A percentile compares a stretch with the other conserved stretches of the same genome.
Evolutionary conservation across 306 rosid species (phyloP).

Genomic region (Corylus avellana): DNA sequence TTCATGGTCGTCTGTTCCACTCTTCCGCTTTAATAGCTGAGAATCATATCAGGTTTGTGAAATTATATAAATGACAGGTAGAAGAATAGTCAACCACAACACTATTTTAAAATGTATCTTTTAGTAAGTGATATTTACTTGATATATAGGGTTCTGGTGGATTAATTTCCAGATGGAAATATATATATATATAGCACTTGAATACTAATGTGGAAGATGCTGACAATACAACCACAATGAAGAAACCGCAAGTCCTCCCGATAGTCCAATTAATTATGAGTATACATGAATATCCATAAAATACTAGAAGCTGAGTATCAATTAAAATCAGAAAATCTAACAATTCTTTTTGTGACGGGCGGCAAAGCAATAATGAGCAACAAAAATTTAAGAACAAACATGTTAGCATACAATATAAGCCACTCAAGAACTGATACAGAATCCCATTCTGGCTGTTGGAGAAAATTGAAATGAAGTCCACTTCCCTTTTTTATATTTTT

Average conservation of each 20-base stretch:
- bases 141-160: not conserved
- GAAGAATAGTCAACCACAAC: not conserved
- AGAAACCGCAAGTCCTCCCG: not conserved
- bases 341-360: not conserved
- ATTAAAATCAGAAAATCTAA: not conserved
- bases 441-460: not conserved
- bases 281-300: not conserved
- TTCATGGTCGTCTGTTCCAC: slow-evolving; percentile 42
- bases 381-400: not conserved
- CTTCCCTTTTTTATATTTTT: not conserved
- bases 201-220: not conserved
- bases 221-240: not conserved
- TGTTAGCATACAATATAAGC: not conserved
- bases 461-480: slow-evolving; percentile 1
- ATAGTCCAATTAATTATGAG: not conserved
- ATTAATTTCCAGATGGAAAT: not conserved
- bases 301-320: not conserved
- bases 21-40: slow-evolving; percentile 74
- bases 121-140: not conserved
- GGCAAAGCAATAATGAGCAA: not conserved
- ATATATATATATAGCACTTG: not conserved
- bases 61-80: not conserved
- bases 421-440: not conserved
- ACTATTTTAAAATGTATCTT: not conserved
- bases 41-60: slow-evolving; percentile 30